Evolutionary conservation across 129 eudicot genomes (phyloP).

Genomic region (Saussurea involucrata): DNA sequence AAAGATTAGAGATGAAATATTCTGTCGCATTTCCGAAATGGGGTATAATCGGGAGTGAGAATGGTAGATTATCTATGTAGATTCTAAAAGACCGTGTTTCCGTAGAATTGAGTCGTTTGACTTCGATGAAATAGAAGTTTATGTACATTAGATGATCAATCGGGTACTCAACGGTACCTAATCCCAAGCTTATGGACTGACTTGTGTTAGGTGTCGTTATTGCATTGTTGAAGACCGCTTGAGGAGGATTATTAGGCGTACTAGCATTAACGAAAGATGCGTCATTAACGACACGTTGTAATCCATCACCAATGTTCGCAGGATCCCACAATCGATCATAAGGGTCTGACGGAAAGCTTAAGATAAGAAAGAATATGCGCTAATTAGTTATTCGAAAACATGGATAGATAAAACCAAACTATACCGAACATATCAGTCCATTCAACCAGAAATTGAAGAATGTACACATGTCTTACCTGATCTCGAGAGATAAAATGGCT

Average conservation of each 20-base stretch:
- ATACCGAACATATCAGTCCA: too few species aligned
- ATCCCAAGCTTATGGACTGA: background rate
- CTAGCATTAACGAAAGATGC: background rate
- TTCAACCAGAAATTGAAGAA: too few species aligned
- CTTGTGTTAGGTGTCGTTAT: slow-evolving; percentile 19
- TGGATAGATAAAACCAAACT: background rate
- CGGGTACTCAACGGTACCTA: background rate
- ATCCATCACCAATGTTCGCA: background rate
- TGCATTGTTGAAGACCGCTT: slow-evolving; percentile 39
- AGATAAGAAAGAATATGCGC: background rate
- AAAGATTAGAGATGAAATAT: slow-evolving; percentile 13
- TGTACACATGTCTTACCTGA: too few species aligned
- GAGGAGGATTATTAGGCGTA: slow-evolving; percentile 38
- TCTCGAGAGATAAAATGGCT: too few species aligned
- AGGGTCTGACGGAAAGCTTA: slow-evolving; percentile 32
- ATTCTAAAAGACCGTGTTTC: slow-evolving; percentile 34
- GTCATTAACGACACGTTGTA: background rate
- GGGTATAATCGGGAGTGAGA: slow-evolving; percentile 31
- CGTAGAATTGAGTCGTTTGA: slow-evolving; percentile 27
- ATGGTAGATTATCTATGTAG: slow-evolving; percentile 8
- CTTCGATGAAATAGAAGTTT: slow-evolving; percentile 49
- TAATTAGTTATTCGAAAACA: background rate
- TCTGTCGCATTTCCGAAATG: slow-evolving; percentile 33
- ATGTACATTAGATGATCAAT: slow-evolving; percentile 27
- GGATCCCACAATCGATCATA: slow-evolving; percentile 59